Evolutionary conservation across 2,329 filamentous ascomycete genomes (phyloP).

Genomic region (Ramularia collo-cygni): DNA sequence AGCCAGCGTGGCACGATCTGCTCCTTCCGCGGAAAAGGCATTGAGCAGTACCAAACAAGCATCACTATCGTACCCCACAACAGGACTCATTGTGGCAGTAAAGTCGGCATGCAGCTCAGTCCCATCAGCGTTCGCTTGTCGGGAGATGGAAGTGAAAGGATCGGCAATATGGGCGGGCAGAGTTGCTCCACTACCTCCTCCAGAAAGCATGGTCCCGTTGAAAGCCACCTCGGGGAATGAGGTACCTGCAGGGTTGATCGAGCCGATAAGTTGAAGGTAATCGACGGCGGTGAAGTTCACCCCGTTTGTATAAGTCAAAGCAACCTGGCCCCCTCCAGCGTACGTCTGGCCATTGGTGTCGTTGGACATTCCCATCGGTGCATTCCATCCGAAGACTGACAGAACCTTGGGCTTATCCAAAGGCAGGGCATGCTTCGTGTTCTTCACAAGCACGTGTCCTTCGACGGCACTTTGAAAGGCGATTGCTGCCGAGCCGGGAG

Average conservation of each 20-base stretch:
- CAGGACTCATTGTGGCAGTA: constrained; percentile 15
- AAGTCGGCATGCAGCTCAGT: constrained; percentile 14
- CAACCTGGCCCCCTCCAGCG: constrained; percentile 8
- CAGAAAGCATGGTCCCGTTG: constrained; percentile 17
- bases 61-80: constrained; percentile 16
- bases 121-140: constrained; percentile 10
- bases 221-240: constrained; percentile 2
- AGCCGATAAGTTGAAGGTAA: neutral
- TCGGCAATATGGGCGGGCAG: constrained; percentile 1
- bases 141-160: constrained; percentile 12
- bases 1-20: constrained; percentile 15
- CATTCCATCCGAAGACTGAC: constrained; percentile 33
- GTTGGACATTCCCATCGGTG: constrained; percentile 5
- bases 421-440: constrained; percentile 50
- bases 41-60: constrained; percentile 27
- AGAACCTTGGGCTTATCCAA: constrained; percentile 38
- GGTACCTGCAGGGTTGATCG: neutral
- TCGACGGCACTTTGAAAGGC: constrained; percentile 28
- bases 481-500: constrained; percentile 33
- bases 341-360: constrained; percentile 1
- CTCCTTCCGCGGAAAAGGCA: constrained; percentile 19
- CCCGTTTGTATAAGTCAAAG: constrained; percentile 10
- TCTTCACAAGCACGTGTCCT: constrained; percentile 56
- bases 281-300: neutral
- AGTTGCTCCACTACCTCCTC: constrained; percentile 20